These are phyloP conservation scores for Jatropha curcas DNA, from an alignment of 345 rosid species.

Conservation along the genomic window DNA sequence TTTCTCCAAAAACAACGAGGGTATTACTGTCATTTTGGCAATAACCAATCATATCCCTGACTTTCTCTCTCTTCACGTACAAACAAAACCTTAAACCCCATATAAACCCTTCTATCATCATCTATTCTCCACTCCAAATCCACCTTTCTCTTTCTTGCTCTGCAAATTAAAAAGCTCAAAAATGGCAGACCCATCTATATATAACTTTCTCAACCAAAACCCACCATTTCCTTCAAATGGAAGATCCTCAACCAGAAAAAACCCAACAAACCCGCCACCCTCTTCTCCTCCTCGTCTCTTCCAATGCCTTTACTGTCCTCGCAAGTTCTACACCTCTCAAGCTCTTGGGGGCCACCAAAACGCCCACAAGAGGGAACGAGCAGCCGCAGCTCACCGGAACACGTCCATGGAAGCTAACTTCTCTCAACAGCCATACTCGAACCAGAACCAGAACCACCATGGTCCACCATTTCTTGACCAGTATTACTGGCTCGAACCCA, in stretches of 20 bases:
- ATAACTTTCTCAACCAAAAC: conserved; percentile 40
- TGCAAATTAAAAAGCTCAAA: conserved; percentile 10
- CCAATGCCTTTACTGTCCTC: conserved; percentile 78
- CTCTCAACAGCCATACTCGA: conserved; percentile 1
- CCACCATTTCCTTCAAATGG: conserved; percentile 19
- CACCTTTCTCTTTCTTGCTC: conserved; percentile 10
- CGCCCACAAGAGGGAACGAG: conserved; percentile 96
- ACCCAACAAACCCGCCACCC: conserved; percentile 10
- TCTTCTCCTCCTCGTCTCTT: conserved; percentile 47
- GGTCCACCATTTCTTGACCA: conserved; percentile 16
- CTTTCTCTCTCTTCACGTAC: neutral
- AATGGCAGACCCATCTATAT: conserved; percentile 47
- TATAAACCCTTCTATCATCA: conserved; percentile 11
- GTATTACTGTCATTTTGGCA: conserved; percentile 8
- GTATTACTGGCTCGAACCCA: conserved; percentile 20
- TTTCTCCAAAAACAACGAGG: conserved; percentile 7
- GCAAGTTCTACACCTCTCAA: conserved; percentile 90
- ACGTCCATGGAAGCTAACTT: conserved; percentile 16
- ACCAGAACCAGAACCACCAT: too few relatives aligned
- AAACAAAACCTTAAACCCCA: conserved; percentile 27
- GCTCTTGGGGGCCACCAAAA: conserved; percentile 98
- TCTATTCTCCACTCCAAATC: neutral
- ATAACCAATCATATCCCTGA: conserved; percentile 16
- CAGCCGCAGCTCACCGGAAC: conserved; percentile 77
- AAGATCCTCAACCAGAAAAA: conserved; percentile 27